phyloP scores from a whole-genome alignment of 176 grass and related monocot species.

The Musa acuminata region DNA sequence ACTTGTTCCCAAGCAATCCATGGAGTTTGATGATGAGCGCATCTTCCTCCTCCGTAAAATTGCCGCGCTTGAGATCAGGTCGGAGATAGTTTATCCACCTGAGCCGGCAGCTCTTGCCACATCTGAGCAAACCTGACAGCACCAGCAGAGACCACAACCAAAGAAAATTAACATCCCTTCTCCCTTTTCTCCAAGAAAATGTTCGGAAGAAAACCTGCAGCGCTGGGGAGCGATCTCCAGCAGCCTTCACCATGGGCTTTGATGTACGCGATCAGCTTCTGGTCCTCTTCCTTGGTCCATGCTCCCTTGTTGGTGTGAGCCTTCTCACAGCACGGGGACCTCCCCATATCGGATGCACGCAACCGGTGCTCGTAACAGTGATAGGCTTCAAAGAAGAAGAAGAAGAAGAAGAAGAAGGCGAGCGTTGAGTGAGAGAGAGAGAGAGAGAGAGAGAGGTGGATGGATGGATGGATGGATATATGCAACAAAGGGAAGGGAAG shows the following conservation, averaged over 20 bases:
- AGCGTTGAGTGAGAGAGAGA: background rate
- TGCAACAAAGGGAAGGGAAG: background rate
- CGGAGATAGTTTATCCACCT: constrained; percentile 23
- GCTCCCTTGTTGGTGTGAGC: constrained; percentile 24
- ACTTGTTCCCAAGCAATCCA: constrained; percentile 19
- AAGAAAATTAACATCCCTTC: too few species aligned
- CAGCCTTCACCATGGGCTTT: constrained; percentile 16
- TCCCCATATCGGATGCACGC: constrained; percentile 1
- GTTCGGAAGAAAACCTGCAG: constrained; percentile 1
- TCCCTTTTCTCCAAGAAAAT: too few species aligned
- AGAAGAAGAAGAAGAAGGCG: too few species aligned
- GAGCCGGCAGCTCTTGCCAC: constrained; percentile 21
- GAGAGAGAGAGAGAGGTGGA: background rate
- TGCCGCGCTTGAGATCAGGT: constrained; percentile 13
- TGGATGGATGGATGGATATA: background rate
- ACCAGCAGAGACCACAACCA: too few species aligned
- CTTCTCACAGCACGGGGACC: constrained; percentile 22
- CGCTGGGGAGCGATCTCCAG: constrained; percentile 16
- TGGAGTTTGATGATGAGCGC: constrained; percentile 22
- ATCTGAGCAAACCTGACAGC: constrained; percentile 8
- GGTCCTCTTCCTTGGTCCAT: constrained; percentile 20
- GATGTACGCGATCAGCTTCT: constrained; percentile 14
- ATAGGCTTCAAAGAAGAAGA: background rate
- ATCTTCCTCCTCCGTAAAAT: constrained; percentile 19
- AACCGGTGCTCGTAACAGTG: background rate